phyloP scores from a whole-genome alignment of 441 rosid species.

The Raphanus hybrid region DNA sequence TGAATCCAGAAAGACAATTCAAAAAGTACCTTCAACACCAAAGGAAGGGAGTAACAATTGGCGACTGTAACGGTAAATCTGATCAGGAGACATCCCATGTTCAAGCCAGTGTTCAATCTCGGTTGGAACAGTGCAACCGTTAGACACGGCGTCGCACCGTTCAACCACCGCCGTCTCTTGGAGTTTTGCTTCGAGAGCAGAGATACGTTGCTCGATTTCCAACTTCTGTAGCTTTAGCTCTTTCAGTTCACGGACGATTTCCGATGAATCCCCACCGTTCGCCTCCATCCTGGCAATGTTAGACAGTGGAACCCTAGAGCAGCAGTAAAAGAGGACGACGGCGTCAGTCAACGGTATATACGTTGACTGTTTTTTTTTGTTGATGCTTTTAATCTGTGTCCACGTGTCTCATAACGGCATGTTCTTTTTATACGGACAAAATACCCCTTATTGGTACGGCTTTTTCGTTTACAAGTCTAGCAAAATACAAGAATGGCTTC shows the following conservation, averaged over 20 bases:
- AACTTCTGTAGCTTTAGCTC: slow-evolving; percentile 53
- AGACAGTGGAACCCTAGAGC: slow-evolving; percentile 32
- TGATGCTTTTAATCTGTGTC: neutral
- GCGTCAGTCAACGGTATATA: neutral
- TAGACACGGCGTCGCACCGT: slow-evolving; percentile 37
- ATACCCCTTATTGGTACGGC: too few relatives aligned
- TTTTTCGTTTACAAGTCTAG: slow-evolving; percentile 36
- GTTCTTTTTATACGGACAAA: neutral
- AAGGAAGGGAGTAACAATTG: slow-evolving; percentile 88
- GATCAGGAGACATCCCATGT: slow-evolving; percentile 68
- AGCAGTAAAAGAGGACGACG: slow-evolving; percentile 7
- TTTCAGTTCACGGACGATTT: slow-evolving; percentile 55
- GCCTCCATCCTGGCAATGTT: slow-evolving; percentile 48
- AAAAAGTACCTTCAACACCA: slow-evolving; percentile 73
- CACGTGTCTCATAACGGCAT: neutral
- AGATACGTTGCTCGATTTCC: slow-evolving; percentile 66
- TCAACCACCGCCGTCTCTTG: slow-evolving; percentile 38
- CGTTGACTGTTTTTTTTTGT: slow-evolving; percentile 29
- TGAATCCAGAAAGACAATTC: neutral
- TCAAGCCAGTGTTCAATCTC: slow-evolving; percentile 38
- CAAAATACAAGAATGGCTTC: slow-evolving; percentile 86
- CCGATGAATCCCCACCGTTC: slow-evolving; percentile 43
- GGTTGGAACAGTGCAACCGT: slow-evolving; percentile 42
- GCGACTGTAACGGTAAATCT: slow-evolving; percentile 89
- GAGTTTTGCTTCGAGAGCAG: slow-evolving; percentile 74